A percentile compares a stretch with the other conserved stretches of the same genome.
Conservation (phyloP, 495 filamentous ascomycete genomes). For the Hypomontagnella monticulosa region DNA sequence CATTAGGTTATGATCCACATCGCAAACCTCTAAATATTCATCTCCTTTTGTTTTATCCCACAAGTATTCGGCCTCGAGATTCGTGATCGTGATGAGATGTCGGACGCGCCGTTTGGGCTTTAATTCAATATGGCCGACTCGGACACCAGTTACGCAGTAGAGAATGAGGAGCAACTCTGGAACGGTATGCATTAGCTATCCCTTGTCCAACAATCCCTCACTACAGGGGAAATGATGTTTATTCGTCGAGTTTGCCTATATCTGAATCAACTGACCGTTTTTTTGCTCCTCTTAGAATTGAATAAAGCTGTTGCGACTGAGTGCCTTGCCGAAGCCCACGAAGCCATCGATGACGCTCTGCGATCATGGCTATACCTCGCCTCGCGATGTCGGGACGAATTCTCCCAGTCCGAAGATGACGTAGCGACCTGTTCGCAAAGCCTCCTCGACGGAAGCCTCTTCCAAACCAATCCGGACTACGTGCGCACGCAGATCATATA, state of each 20-base stretch:
- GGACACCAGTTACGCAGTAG: constrained; percentile 73
- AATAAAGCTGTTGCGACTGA: constrained; percentile 77
- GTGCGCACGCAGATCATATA: constrained; percentile 94
- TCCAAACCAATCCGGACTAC: constrained; percentile 79
- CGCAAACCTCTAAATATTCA: constrained; percentile 9
- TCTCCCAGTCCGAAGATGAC: constrained; percentile 84
- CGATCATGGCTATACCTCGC: constrained; percentile 84
- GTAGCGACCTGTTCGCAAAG: constrained; percentile 84
- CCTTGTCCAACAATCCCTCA: neutral
- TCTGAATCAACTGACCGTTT: constrained; percentile 10
- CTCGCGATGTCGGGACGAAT: constrained; percentile 81
- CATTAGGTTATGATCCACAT: constrained; percentile 28
- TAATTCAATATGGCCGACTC: constrained; percentile 63
- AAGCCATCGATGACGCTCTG: constrained; percentile 85
- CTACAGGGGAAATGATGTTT: neutral
- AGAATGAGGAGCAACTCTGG: constrained; percentile 95
- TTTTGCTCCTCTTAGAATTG: constrained; percentile 67
- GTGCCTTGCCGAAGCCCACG: constrained; percentile 71
- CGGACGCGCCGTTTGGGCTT: constrained; percentile 26
- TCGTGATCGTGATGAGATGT: constrained; percentile 32
- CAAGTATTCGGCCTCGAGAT: constrained; percentile 8
- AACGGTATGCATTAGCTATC: constrained; percentile 66
- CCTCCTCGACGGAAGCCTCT: constrained; percentile 79
- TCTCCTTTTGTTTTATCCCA: constrained; percentile 22
- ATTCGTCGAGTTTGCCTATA: neutral